Conservation (phyloP, 2,329 filamentous ascomycete species). For the Ophiobolus disseminans region DNA sequence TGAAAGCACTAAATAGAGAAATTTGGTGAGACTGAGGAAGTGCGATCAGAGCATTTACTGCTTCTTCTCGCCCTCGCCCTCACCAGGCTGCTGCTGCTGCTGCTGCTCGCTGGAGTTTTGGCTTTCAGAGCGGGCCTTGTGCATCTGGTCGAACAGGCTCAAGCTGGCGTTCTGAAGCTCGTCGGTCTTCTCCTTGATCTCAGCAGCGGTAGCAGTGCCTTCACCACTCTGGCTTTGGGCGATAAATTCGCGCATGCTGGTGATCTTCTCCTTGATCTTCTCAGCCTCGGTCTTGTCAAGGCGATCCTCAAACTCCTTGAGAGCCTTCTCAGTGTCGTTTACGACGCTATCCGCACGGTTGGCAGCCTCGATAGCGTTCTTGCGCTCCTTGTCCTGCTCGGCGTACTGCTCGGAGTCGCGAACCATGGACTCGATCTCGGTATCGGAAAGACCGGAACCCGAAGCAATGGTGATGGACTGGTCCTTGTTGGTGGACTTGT, state of each 20-base stretch:
- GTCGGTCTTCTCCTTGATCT: conserved; percentile 98
- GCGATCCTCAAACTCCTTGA: conserved; percentile 95
- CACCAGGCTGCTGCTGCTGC: conserved; percentile 48
- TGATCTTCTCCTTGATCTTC: conserved; percentile 92
- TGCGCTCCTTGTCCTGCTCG: conserved; percentile 95
- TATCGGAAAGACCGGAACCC: conserved; percentile 92
- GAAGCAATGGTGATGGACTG: conserved; percentile 99
- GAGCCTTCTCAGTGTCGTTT: conserved; percentile 97
- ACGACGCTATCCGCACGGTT: conserved; percentile 96
- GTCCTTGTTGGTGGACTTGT: conserved; percentile 99
- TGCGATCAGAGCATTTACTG: conserved; percentile 51
- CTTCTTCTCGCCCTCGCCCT: conserved; percentile 77
- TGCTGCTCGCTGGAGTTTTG: conserved; percentile 52
- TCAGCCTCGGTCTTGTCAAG: conserved; percentile 97
- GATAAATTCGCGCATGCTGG: conserved; percentile 83
- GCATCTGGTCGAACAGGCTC: conserved; percentile 99
- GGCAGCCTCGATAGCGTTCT: conserved; percentile 91
- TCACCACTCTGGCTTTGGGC: conserved; percentile 95
- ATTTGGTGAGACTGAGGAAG: conserved; percentile 29
- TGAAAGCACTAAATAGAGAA: conserved; percentile 27
- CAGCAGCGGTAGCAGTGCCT: conserved; percentile 80
- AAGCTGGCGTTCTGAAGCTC: conserved; percentile 95
- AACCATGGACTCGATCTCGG: conserved; percentile 97
- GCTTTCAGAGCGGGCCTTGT: conserved; percentile 84
- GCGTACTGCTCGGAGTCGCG: conserved; percentile 97